A percentile compares a stretch with the other conserved stretches of the same genome.
Evolutionary conservation across 2,329 filamentous ascomycete species (phyloP).

Genomic region (Graphilbum sp.): DNA sequence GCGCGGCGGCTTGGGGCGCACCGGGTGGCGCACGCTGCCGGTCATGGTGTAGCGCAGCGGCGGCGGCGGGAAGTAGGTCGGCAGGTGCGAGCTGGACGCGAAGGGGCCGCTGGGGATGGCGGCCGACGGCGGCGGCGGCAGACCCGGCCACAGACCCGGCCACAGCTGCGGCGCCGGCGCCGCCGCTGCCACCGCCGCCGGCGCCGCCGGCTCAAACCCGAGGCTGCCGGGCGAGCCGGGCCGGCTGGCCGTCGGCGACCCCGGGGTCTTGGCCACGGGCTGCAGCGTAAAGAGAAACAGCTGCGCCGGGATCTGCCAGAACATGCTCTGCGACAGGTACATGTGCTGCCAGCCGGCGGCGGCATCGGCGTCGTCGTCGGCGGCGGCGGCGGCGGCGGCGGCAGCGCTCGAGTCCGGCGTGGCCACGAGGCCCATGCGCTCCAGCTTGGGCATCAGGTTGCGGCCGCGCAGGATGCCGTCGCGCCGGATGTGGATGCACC

Average conservation of each 20-base stretch:
- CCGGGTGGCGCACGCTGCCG: conserved; percentile 64
- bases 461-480: conserved; percentile 79
- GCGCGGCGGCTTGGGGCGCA: conserved; percentile 73
- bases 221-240: conserved; percentile 40
- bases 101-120: conserved; percentile 49
- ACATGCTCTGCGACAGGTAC: conserved; percentile 66
- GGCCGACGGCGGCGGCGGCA: too few relatives aligned
- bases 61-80: conserved; percentile 77
- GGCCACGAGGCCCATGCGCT: conserved; percentile 77
- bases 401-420: conserved; percentile 61
- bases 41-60: conserved; percentile 70
- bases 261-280: conserved; percentile 29
- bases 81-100: conserved; percentile 66
- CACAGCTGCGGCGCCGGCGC: conserved; percentile 6
- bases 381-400: conserved; percentile 50
- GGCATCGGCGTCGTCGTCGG: conserved; percentile 24
- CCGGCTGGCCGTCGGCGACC: conserved; percentile 35
- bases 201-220: too few relatives aligned
- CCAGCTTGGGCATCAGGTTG: conserved; percentile 75
- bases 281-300: conserved; percentile 78
- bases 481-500: conserved; percentile 67
- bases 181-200: conserved; percentile 8
- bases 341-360: conserved; percentile 60
- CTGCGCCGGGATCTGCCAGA: conserved; percentile 83
- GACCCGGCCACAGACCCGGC: too few relatives aligned